Percentiles rank a stretch among this genome's conserved stretches.
Evolutionary conservation across 352 stramenopile genomes (phyloP).

Genomic region (Pythium aristosporum): DNA sequence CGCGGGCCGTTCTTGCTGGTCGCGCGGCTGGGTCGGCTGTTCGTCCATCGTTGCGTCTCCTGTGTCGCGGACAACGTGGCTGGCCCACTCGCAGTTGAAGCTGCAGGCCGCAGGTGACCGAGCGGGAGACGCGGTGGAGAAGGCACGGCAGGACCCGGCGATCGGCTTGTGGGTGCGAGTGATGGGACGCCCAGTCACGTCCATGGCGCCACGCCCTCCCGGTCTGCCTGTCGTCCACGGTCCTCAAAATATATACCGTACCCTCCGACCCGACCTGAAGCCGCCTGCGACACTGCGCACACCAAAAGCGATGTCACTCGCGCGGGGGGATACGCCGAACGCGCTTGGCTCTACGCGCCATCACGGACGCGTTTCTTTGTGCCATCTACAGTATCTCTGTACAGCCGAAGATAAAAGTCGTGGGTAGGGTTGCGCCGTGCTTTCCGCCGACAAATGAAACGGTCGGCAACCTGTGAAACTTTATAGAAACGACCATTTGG

Average conservation of each 20-base stretch:
- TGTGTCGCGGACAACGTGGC: neutral
- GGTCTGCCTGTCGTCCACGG: too few relatives aligned
- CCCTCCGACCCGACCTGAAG: slow-evolving; percentile 8
- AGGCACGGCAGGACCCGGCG: neutral
- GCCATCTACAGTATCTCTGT: too few relatives aligned
- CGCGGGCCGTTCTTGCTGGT: slow-evolving; percentile 12
- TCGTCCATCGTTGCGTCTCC: slow-evolving; percentile 20
- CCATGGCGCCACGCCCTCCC: slow-evolving; percentile 1
- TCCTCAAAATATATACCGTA: neutral
- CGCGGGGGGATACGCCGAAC: slow-evolving; percentile 7
- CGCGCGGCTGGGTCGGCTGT: neutral
- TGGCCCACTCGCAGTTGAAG: slow-evolving; percentile 9
- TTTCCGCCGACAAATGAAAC: slow-evolving; percentile 15
- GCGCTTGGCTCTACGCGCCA: slow-evolving; percentile 21
- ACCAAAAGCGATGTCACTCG: slow-evolving; percentile 12
- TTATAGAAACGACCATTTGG: slow-evolving; percentile 18
- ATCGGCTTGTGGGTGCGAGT: neutral
- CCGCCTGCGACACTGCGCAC: slow-evolving; percentile 21
- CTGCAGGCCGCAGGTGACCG: neutral
- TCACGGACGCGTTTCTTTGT: slow-evolving; percentile 22
- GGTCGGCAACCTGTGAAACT: slow-evolving; percentile 9
- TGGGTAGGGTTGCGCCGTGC: slow-evolving; percentile 10
- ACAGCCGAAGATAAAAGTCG: neutral
- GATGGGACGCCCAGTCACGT: slow-evolving; percentile 5
- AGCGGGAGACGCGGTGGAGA: neutral